Base-by-base conservation (phyloP, 768 basidiomycete species). In the Nidularia pulvinata region DNA sequence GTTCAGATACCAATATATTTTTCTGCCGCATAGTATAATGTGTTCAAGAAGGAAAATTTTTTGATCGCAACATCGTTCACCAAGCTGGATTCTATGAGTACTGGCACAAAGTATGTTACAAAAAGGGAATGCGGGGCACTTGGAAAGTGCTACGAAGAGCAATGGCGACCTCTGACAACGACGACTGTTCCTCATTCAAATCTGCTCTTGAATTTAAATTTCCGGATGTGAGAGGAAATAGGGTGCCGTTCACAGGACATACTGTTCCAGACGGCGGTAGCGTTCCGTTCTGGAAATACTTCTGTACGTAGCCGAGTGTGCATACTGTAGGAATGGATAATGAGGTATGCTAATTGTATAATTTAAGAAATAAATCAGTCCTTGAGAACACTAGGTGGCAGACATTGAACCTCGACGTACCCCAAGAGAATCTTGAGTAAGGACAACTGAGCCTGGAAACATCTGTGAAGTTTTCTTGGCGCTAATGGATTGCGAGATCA, bases 361-460 rank as follows among this genome's bases (percentile, higher is more conserved):
- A 16, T 49, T 3, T 1, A 35, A 10, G 9, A 33, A 19, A 5
- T 10, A 19, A 42, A 45, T 22, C 16, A 13, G 11, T 19, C 6
- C 14, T 19, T 9, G 7, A 9, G 37, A n/a, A 22, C 7, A 46
- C 3, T 42, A 4, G 25, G 45, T 46, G 13, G 25, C 3, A 7
- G 34, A 22, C 33, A 36, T 19, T 30, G 25, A 30, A 30, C 25
- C 4, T 6, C 10, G 30, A 61, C 69, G 30, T 60, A 78, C 75
- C 5, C 77, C 75, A 7, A 69, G 58, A 7, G 73, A 74, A 25
- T 76, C 71, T 53, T 77, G 75, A 5, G 72, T 75, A 16, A 78
- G 59, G 13, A 79, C 72, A 14, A 73, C 69, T 2, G 75, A 72
- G n/a, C 59, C 61, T 2, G 62, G 54, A 58, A 77, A 78, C 6